Evolutionary conservation across 495 filamentous ascomycete species (phyloP).

Genomic region (Polyplosphaeria fusca): DNA sequence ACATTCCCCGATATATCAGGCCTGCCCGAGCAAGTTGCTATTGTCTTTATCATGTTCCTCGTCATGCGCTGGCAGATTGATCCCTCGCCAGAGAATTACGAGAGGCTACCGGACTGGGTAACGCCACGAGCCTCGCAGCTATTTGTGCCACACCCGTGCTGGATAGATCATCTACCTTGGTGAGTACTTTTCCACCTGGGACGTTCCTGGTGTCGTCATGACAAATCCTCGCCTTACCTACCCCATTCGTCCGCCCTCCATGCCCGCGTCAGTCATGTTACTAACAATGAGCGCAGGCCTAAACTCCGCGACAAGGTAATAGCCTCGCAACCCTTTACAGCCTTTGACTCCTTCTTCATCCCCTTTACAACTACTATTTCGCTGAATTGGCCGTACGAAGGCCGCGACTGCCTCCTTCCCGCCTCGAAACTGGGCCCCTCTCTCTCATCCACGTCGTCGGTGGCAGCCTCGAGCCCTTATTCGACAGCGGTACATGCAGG

Average conservation of each 20-base stretch:
- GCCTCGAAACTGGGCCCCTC: slow-evolving; percentile 17
- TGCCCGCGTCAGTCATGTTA: background rate
- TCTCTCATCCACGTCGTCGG: slow-evolving; percentile 17
- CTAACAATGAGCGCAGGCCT: slow-evolving; percentile 48
- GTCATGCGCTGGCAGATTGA: slow-evolving; percentile 78
- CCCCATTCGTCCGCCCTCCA: no score
- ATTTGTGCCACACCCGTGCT: slow-evolving; percentile 62
- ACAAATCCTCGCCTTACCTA: background rate
- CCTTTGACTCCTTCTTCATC: slow-evolving; percentile 76
- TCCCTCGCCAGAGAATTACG: slow-evolving; percentile 70
- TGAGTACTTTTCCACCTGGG: slow-evolving; percentile 29
- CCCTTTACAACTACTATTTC: slow-evolving; percentile 69
- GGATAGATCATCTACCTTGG: slow-evolving; percentile 77
- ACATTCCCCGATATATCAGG: slow-evolving; percentile 66
- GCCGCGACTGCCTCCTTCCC: slow-evolving; percentile 35
- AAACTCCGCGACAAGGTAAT: slow-evolving; percentile 65
- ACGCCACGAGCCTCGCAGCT: slow-evolving; percentile 61
- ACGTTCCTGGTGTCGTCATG: background rate
- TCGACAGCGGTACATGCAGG: slow-evolving; percentile 23
- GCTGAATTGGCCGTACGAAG: slow-evolving; percentile 77
- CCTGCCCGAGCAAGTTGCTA: slow-evolving; percentile 72
- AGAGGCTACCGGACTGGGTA: slow-evolving; percentile 65
- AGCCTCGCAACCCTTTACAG: slow-evolving; percentile 45
- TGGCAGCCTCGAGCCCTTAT: slow-evolving; percentile 17
- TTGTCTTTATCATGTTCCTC: slow-evolving; percentile 80